Percentiles rank a stretch among this genome's conserved stretches.
These are phyloP conservation scores for Lachnellula cervina DNA, from an alignment of 2,329 filamentous ascomycete species.

Conservation along the genomic window DNA sequence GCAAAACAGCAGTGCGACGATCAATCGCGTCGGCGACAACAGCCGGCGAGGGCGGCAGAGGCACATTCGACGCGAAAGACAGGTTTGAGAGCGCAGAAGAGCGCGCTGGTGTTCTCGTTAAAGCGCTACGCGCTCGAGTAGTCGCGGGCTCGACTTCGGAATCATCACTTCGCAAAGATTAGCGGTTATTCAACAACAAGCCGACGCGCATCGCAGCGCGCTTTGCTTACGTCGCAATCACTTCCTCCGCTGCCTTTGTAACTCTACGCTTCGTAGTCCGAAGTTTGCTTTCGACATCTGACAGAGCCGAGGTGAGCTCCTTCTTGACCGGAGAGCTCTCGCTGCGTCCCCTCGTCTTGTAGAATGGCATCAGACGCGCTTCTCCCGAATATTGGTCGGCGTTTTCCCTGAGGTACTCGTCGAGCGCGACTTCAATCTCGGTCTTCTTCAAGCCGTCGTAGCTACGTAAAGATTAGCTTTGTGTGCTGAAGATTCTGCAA, in stretches of 20 bases:
- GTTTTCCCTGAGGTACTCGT: conserved; percentile 68
- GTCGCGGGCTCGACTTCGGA: conserved; percentile 28
- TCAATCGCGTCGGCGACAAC: conserved; percentile 74
- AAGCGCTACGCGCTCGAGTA: conserved; percentile 26
- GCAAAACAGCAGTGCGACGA: conserved; percentile 60
- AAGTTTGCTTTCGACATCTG: conserved; percentile 34
- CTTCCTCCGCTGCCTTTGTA: conserved; percentile 39
- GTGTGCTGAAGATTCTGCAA: conserved; percentile 7
- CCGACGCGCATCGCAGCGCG: conserved; percentile 18
- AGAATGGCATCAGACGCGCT: conserved; percentile 68
- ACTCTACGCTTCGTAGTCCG: conserved; percentile 44
- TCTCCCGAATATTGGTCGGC: conserved; percentile 59
- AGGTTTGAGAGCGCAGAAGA: conserved; percentile 24
- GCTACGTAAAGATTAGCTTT: conserved; percentile 39
- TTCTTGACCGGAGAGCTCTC: conserved; percentile 60
- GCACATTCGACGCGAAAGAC: conserved; percentile 50
- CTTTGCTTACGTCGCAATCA: conserved; percentile 28
- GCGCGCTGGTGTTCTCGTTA: conserved; percentile 28
- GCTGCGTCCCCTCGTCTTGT: conserved; percentile 53
- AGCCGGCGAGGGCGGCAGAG: conserved; percentile 76
- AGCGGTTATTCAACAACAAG: conserved; percentile 11
- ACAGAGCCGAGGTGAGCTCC: conserved; percentile 39
- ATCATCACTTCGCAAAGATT: conserved; percentile 26
- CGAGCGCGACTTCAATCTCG: conserved; percentile 71
- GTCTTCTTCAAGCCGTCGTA: conserved; percentile 68